A percentile compares a stretch with the other conserved stretches of the same genome.
Conservation (phyloP, 2,329 filamentous ascomycete genomes). For the Penicillium sp. region DNA sequence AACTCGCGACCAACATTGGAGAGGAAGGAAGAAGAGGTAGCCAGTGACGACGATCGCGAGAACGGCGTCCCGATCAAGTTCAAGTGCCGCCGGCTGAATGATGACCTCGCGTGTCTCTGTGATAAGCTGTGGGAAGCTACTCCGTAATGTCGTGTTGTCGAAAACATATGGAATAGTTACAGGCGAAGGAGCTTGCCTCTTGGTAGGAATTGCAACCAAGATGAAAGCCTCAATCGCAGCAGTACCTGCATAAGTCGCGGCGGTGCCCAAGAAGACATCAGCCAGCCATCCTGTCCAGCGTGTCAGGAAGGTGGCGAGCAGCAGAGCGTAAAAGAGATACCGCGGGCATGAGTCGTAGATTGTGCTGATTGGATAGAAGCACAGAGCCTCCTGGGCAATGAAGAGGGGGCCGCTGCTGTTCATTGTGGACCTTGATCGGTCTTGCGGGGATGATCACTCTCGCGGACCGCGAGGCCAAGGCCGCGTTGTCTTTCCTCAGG, state of each 20-base stretch:
- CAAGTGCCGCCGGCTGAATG: slow-evolving; percentile 28
- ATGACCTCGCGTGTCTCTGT: slow-evolving; percentile 16
- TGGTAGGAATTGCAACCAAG: slow-evolving; percentile 21
- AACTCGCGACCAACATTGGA: slow-evolving; percentile 33
- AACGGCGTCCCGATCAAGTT: slow-evolving; percentile 32
- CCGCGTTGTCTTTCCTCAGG: background rate
- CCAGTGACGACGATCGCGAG: slow-evolving; percentile 33
- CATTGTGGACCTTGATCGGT: slow-evolving; percentile 2
- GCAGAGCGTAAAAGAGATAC: slow-evolving; percentile 32
- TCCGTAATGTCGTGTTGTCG: slow-evolving; percentile 11
- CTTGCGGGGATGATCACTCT: background rate
- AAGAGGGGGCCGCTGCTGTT: slow-evolving; percentile 20
- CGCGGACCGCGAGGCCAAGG: background rate
- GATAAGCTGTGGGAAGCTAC: slow-evolving; percentile 20
- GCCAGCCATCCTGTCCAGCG: slow-evolving; percentile 32
- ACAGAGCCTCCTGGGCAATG: slow-evolving; percentile 29
- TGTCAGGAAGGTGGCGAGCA: slow-evolving; percentile 27
- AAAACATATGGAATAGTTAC: slow-evolving; percentile 25
- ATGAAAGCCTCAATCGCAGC: slow-evolving; percentile 33
- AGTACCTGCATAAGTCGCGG: slow-evolving; percentile 32
- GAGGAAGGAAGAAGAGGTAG: slow-evolving; percentile 32
- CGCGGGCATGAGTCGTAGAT: slow-evolving; percentile 32
- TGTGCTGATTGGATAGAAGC: slow-evolving; percentile 33
- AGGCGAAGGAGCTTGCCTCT: slow-evolving; percentile 3
- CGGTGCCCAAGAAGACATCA: slow-evolving; percentile 31